Evolutionary conservation across 371 early-diverging fungal species (phyloP), one percentile per base, ranked within the genome.

Genomic region (Actinomortierella wolfii): DNA sequence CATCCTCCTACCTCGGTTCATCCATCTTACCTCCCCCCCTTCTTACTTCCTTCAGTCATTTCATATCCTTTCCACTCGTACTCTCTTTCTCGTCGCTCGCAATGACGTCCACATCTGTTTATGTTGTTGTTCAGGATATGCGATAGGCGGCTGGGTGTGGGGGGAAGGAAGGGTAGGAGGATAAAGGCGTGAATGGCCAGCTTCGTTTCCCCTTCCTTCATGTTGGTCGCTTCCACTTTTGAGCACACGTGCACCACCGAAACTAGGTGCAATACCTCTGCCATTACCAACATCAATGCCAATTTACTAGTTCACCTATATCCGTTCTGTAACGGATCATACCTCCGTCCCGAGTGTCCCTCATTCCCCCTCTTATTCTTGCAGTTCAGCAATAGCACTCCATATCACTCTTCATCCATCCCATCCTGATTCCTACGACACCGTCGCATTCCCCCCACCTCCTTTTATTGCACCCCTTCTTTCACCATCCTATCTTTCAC

Each of bases 81-180:
- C 34, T 39, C 21, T 40, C 52, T n/a, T 52, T 17, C 47, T 45
- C 40, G 29, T 52, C 51, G 50, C 21, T 20, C 51, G 34, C 34
- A 34, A 34, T 34, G 47, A 47, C 47, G 18, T 47, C 24, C 21
- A 6, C 3, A 11, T 47, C 24, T 47, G 18, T 47, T 47, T 47
- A 20, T 21, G 21, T 47, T 21, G 34, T 4, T 34, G 34, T 34
- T 11, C 34, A 6, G n/a, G n/a, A n/a, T n/a, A n/a, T n/a, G n/a
- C n/a, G n/a, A n/a, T n/a, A n/a, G n/a, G n/a, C n/a, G n/a, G n/a
- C n/a, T n/a, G n/a, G n/a, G n/a, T n/a, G n/a, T n/a, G n/a, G n/a
- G n/a, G n/a, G n/a, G n/a, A n/a, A n/a, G n/a, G n/a, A 34, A 6
- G 7, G 34, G 11, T 4, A 6, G 34, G 34, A 34, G 34, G 4